Evolutionary conservation across 345 rosid species (phyloP), one percentile per base, ranked within the genome.

Genomic region (Cardamine resedifolia): DNA sequence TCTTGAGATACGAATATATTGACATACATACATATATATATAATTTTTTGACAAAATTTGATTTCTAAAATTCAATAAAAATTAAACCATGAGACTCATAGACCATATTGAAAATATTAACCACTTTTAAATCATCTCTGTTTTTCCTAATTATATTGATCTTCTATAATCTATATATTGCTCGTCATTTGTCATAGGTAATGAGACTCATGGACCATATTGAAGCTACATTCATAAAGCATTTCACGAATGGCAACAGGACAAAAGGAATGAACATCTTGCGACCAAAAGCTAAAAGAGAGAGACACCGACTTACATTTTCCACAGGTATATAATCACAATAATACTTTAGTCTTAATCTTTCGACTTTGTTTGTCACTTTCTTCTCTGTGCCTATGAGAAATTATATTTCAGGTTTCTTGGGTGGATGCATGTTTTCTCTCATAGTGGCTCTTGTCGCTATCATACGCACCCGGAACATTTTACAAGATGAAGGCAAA

Each of bases 241-340:
- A 91, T 74, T 91, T 89, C 50, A 62, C 89, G 0, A 89, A 89
- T 63, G 96, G 86, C 59, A 87, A 87, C 36, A 82, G 72, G 50
- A 82, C 83, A n/a, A 85, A 84, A 79, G 94, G 81, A 58, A 85
- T 89, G 89, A 63, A 70, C 16, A 68, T 30, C 10, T 79, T 89
- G 41, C 81, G 88, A 77, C 89, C 96, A 7, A 74, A 76, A 80
- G 47, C 64, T 30, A 85, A 55, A 67, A 78, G 77, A 55, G 94
- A 87, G 27, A 83, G 71, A 64, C 97, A 91, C 9, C 80, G 87
- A 43, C 41, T 81, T 21, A 83, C 97, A 43, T 87, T 89, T 48
- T 82, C 76, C 4, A 82, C 77, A 12, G 91, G 96, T 89, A 9
- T 9, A 33, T 31, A 31, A 6, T 7, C 2, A 31, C 10, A 23